Evolutionary conservation across 78 protist genomes (phyloP).

Genomic region (Cavenderia fasciculata): DNA sequence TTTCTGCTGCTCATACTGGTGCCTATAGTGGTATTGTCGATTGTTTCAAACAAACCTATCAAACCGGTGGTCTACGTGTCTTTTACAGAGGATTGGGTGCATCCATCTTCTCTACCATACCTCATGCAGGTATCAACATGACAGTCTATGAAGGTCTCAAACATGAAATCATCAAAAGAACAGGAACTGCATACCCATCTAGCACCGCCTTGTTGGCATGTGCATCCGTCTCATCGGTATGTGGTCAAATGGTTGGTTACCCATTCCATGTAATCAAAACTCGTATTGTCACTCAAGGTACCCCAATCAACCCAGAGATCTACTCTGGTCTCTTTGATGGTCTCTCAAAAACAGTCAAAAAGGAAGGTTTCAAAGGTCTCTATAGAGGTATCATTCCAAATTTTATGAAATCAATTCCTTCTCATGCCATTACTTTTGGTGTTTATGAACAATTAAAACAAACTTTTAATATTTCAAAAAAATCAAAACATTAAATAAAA

Average conservation of each 20-base stretch:
- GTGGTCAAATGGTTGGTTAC: constrained; percentile 41
- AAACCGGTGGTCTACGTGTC: constrained; percentile 23
- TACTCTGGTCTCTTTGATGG: constrained; percentile 58
- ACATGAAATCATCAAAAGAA: constrained; percentile 18
- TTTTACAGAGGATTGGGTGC: constrained; percentile 75
- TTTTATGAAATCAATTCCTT: constrained; percentile 66
- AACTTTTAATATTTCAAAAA: constrained; percentile 28
- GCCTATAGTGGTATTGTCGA: constrained; percentile 69
- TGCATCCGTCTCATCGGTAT: constrained; percentile 29
- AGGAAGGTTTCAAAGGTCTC: constrained; percentile 66
- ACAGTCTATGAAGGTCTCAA: constrained; percentile 64
- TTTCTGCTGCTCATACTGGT: constrained; percentile 44
- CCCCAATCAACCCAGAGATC: constrained; percentile 34
- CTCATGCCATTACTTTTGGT: constrained; percentile 58
- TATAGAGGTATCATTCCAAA: constrained; percentile 75
- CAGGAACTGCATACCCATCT: not conserved
- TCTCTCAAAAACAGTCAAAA: constrained; percentile 6
- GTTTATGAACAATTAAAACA: constrained; percentile 45
- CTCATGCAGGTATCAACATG: constrained; percentile 74
- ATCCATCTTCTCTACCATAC: constrained; percentile 50
- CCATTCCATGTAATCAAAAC: constrained; percentile 79
- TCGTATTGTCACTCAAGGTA: constrained; percentile 61
- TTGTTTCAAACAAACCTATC: constrained; percentile 17
- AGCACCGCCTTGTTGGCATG: constrained; percentile 1
- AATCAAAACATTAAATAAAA: constrained; percentile 49